Evolutionary conservation across 2,329 filamentous ascomycete genomes (phyloP).

Genomic region (Davidsoniella eucalypti): DNA sequence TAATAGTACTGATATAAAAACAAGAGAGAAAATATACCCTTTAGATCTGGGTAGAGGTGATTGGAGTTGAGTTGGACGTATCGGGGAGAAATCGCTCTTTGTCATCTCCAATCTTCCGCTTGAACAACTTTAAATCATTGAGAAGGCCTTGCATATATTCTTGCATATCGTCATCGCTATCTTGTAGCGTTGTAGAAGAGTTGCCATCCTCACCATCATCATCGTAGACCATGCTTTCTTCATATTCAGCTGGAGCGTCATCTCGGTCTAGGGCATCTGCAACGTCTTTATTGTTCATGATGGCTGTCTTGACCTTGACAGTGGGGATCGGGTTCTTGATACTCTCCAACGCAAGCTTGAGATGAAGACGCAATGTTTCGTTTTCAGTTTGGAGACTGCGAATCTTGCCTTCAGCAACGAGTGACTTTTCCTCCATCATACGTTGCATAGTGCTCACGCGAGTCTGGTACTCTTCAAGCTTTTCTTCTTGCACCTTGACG

Average conservation of each 20-base stretch:
- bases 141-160: constrained; percentile 74
- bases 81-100: constrained; percentile 41
- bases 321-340: constrained; percentile 79
- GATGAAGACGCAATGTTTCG: constrained; percentile 70
- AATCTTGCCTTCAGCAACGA: constrained; percentile 89
- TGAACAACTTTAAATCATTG: constrained; percentile 63
- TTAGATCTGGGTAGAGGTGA: no score
- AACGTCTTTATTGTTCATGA: constrained; percentile 19
- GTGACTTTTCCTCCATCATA: constrained; percentile 84
- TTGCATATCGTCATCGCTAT: constrained; percentile 51
- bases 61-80: no score
- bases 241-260: constrained; percentile 28
- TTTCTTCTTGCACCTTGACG: constrained; percentile 61
- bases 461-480: constrained; percentile 84
- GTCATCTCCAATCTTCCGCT: constrained; percentile 75
- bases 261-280: constrained; percentile 15
- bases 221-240: constrained; percentile 45
- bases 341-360: constrained; percentile 72
- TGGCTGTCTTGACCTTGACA: constrained; percentile 24
- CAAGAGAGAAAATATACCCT: not conserved
- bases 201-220: constrained; percentile 24
- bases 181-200: constrained; percentile 24
- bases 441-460: constrained; percentile 82
- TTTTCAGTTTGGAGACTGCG: constrained; percentile 78
- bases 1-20: no score